A percentile compares a stretch with the other conserved stretches of the same genome.
phyloP scores from a whole-genome alignment of 345 rosid genomes.

The Gossypium rotundifolium region DNA sequence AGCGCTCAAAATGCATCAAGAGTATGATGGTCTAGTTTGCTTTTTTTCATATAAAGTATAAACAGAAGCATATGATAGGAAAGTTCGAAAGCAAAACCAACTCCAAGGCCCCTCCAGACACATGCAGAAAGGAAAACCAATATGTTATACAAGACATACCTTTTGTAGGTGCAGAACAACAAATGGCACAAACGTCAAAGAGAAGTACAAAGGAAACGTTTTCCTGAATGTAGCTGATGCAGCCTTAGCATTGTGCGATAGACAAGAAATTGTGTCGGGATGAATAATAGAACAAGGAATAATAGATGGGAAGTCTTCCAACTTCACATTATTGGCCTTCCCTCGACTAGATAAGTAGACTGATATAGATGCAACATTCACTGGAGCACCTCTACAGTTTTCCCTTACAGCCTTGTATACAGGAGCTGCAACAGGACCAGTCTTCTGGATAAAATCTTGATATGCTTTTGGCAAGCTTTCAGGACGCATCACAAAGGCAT shows the following conservation, averaged over 20 bases:
- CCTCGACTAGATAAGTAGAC: conserved; percentile 49
- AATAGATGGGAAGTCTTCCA: conserved; percentile 76
- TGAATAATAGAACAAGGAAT: conserved; percentile 89
- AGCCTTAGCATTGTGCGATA: conserved; percentile 78
- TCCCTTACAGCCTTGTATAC: conserved; percentile 91
- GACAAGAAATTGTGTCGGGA: conserved; percentile 73
- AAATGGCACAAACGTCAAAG: conserved; percentile 90
- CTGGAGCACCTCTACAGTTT: conserved; percentile 80
- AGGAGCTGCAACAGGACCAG: conserved; percentile 88
- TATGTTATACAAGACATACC: conserved; percentile 36
- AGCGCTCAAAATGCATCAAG: not conserved
- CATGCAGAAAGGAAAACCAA: not conserved
- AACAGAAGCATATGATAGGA: not conserved
- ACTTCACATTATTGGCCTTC: conserved; percentile 40
- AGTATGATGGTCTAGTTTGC: not conserved
- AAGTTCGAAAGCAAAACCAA: not conserved
- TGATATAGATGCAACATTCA: conserved; percentile 68
- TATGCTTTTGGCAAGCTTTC: conserved; percentile 97
- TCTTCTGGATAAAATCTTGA: conserved; percentile 90
- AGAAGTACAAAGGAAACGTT: conserved; percentile 93
- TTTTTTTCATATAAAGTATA: not conserved
- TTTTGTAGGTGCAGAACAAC: conserved; percentile 87
- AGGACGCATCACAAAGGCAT: conserved; percentile 85
- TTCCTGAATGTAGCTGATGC: conserved; percentile 90
- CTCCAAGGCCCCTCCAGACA: not conserved